phyloP scores from a whole-genome alignment of 2,329 filamentous ascomycete species.

The Acephala macrosclerotiorum region DNA sequence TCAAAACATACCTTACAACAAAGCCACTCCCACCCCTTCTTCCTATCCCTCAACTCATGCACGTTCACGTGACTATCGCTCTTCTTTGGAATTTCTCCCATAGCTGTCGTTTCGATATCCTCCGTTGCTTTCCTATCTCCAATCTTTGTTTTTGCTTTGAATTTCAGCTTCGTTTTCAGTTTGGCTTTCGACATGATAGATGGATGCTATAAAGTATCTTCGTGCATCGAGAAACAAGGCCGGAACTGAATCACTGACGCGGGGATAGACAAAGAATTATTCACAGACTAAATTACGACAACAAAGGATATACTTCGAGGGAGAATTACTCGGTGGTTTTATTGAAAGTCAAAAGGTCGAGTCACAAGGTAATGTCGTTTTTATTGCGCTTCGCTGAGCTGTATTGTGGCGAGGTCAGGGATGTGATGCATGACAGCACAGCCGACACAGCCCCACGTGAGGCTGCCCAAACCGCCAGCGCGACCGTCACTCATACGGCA shows the following conservation, averaged over 20 bases:
- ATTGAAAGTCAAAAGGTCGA: not conserved
- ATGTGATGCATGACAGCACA: not conserved
- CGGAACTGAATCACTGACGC: not conserved
- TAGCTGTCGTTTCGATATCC: not conserved
- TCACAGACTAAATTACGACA: not conserved
- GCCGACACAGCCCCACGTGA: slow-evolving; percentile 11
- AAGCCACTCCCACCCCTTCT: not conserved
- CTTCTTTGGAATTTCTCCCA: not conserved
- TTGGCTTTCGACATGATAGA: not conserved
- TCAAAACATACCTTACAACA: not conserved
- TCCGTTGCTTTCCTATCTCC: not conserved
- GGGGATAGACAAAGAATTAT: not conserved
- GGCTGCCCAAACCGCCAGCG: not conserved
- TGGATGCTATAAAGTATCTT: not conserved
- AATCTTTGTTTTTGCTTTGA: not conserved
- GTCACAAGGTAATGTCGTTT: not conserved
- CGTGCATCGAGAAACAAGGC: not conserved
- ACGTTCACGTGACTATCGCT: not conserved
- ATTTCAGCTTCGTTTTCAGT: not conserved
- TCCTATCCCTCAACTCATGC: not conserved
- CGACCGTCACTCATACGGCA: not conserved
- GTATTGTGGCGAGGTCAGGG: not conserved
- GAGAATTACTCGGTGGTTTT: not conserved
- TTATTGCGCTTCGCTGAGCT: not conserved
- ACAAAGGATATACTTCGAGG: not conserved